Percentiles rank a stretch among this genome's conserved stretches.
Evolutionary conservation across 2,329 filamentous ascomycete genomes (phyloP).

Genomic region (Fusarium tupiense): DNA sequence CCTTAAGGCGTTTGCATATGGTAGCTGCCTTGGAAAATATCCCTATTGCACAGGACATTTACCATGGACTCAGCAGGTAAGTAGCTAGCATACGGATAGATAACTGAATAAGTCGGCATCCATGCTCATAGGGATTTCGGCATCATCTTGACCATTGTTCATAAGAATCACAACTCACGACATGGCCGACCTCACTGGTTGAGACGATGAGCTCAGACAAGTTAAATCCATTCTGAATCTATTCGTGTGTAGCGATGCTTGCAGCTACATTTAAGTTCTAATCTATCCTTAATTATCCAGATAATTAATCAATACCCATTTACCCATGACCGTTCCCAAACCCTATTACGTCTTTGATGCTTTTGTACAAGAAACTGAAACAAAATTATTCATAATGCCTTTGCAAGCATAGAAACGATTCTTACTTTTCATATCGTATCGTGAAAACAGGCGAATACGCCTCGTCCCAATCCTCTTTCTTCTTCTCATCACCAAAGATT

Average conservation of each 20-base stretch:
- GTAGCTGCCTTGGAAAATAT: neutral
- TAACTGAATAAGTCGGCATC: neutral
- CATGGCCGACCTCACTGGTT: neutral
- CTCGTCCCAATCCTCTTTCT: conserved; percentile 58
- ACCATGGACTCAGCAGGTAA: neutral
- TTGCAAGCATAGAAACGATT: neutral
- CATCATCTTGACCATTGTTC: neutral
- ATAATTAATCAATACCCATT: neutral
- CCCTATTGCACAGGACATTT: neutral
- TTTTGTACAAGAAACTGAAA: conserved; percentile 12
- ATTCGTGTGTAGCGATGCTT: neutral
- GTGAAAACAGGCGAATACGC: conserved; percentile 54
- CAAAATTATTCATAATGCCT: neutral
- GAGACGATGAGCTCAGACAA: neutral
- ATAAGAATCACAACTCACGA: neutral
- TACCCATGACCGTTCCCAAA: neutral
- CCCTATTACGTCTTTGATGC: neutral
- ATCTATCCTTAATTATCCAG: neutral
- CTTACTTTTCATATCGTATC: conserved; percentile 53
- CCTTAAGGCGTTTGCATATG: neutral
- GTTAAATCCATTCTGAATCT: neutral
- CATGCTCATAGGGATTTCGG: neutral
- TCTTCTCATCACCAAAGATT: conserved; percentile 59
- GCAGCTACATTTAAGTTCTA: neutral
- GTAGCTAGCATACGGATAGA: neutral